phyloP scores from a whole-genome alignment of 2,329 filamentous ascomycete genomes.

The Fusarium odoratissimum region DNA sequence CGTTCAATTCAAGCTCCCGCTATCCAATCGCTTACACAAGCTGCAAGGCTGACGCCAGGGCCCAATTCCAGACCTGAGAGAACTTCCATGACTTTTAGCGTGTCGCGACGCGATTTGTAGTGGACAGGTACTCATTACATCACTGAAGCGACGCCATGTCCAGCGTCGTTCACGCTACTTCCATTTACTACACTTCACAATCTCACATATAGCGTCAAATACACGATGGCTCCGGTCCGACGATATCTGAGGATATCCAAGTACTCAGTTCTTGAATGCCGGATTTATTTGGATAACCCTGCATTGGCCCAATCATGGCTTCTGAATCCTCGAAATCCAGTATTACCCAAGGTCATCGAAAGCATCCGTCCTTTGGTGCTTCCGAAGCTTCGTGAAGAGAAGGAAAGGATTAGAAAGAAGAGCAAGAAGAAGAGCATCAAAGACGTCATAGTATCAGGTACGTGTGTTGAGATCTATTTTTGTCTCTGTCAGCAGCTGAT shows the following conservation, averaged over 20 bases:
- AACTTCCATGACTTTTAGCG: conserved; percentile 27
- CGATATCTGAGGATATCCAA: conserved; percentile 93
- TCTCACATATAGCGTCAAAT: background rate
- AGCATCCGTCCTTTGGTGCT: conserved; percentile 87
- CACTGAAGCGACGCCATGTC: conserved; percentile 18
- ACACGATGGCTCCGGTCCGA: conserved; percentile 83
- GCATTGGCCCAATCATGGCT: conserved; percentile 86
- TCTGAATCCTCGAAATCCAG: conserved; percentile 78
- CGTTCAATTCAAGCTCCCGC: conserved; percentile 18
- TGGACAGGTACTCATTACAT: conserved; percentile 37
- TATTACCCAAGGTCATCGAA: conserved; percentile 85
- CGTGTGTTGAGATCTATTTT: background rate
- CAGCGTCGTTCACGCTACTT: conserved; percentile 1
- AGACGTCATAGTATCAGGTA: conserved; percentile 86
- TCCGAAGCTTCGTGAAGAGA: conserved; percentile 91
- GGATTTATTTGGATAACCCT: conserved; percentile 95
- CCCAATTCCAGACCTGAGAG: conserved; percentile 3
- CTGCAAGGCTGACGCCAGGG: conserved; percentile 42
- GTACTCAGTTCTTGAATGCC: conserved; percentile 94
- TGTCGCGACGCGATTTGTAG: conserved; percentile 30
- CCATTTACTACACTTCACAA: background rate
- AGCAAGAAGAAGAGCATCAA: conserved; percentile 84
- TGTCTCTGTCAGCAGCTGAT: conserved; percentile 26
- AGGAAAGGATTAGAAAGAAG: conserved; percentile 68
- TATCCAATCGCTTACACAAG: conserved; percentile 25